Evolutionary conservation across 2,329 filamentous ascomycete species (phyloP), one percentile per base, ranked within the genome.

Genomic region (Chaetomium sp.): DNA sequence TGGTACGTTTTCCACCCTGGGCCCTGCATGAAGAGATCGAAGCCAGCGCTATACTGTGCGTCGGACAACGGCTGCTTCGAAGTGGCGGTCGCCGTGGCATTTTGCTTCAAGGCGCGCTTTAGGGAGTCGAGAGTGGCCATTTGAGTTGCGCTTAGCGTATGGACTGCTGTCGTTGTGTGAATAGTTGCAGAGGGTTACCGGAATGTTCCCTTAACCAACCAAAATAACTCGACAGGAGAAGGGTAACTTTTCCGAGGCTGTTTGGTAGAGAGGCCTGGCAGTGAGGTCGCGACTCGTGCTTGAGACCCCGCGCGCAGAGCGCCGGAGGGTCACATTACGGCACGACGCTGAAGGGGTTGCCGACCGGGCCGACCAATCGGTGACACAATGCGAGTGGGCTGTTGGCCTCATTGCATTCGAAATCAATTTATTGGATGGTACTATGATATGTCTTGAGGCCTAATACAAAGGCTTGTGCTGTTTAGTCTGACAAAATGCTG

Each of bases 11-110:
- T 67, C 75, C 74, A 77, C 64, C 72, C 77, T 42, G 73, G 63
- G 51, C 72, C 76, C 21, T 69, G 70, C 23, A 74, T 2, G 1
- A 87, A 72, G 57, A 78, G 74, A 2, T 80, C 73, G 62, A 86
- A 84, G 54, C 82, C 83, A 61, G 72, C 72, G 65, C 74, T 77
- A 71, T 86, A 86, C 61, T 86, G 74, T 53, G 62, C 58, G n/a
- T 85, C 79, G 29, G 80, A 79, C 64, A 86, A 70, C 5, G 74
- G 72, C 65, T 76, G 73, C 63, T 65, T 74, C 29, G 72, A 72
- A 10, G 72, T 69, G 33, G 68, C 45, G 27, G 67, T 72, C 65
- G 57, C 67, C 13, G 54, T 55, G 29, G 73, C 74, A 63, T 72
- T 73, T 62, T 77, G 70, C 69, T 71, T 71, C 1, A 83, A 77